Evolutionary conservation across 805 yeast species (phyloP).

Genomic region (Candida bentonensis): DNA sequence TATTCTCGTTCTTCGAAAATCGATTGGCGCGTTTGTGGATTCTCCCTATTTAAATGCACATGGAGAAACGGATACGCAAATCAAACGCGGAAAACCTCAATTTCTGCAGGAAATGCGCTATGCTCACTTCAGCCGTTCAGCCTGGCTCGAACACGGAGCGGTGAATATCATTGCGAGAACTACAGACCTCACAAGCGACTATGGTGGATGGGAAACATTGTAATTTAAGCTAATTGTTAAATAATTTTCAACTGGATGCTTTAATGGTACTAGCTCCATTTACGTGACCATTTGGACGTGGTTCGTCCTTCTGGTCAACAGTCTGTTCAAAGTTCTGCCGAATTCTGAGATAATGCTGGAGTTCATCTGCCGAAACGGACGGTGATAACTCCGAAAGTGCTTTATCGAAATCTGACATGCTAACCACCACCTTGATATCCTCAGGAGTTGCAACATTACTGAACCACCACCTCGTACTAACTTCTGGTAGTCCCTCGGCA

Average conservation of each 20-base stretch:
- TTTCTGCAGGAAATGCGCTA: slow-evolving; percentile 49
- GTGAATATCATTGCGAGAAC: slow-evolving; percentile 67
- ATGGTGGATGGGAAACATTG: slow-evolving; percentile 92
- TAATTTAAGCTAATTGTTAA: slow-evolving; percentile 18
- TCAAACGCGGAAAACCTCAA: slow-evolving; percentile 57
- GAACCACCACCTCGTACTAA: slow-evolving; percentile 80
- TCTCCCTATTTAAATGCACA: slow-evolving; percentile 79
- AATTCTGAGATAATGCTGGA: slow-evolving; percentile 67
- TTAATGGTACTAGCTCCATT: neutral
- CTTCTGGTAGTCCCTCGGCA: slow-evolving; percentile 17
- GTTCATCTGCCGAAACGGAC: slow-evolving; percentile 77
- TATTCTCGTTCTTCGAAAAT: slow-evolving; percentile 48
- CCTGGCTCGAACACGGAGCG: slow-evolving; percentile 71
- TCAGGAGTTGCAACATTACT: slow-evolving; percentile 57
- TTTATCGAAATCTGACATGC: slow-evolving; percentile 59
- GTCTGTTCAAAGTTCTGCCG: slow-evolving; percentile 58
- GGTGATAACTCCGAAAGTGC: slow-evolving; percentile 65
- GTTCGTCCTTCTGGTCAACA: neutral
- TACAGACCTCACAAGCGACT: slow-evolving; percentile 64
- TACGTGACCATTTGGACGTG: neutral
- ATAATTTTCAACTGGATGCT: neutral
- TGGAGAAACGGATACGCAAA: slow-evolving; percentile 71
- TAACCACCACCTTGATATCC: slow-evolving; percentile 58
- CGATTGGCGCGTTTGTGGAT: slow-evolving; percentile 69
- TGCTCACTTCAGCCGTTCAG: slow-evolving; percentile 44